phyloP scores from a whole-genome alignment of 163 green algal species.

The Scenedesmus sp. region DNA sequence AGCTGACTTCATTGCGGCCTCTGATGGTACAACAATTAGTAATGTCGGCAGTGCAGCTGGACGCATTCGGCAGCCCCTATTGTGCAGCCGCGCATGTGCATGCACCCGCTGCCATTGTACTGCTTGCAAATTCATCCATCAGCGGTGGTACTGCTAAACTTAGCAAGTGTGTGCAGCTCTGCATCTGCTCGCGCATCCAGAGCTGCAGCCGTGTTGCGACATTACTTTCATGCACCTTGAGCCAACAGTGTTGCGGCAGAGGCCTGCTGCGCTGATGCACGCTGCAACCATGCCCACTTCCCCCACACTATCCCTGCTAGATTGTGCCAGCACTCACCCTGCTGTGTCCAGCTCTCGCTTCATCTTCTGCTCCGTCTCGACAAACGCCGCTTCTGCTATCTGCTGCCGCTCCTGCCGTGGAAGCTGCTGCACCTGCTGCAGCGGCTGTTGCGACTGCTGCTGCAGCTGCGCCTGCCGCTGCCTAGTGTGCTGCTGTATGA shows the following conservation, averaged over 20 bases:
- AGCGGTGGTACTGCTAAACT: too few species aligned
- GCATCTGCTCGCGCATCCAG: background rate
- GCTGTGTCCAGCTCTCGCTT: constrained; percentile 17
- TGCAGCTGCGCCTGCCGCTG: constrained; percentile 5
- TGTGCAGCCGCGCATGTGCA: too few species aligned
- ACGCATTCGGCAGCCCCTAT: too few species aligned
- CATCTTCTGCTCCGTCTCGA: constrained; percentile 2
- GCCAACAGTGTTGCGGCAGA: background rate
- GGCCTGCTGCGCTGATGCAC: background rate
- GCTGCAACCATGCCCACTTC: background rate
- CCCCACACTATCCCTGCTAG: background rate
- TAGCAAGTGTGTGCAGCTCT: too few species aligned
- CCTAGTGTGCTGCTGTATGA: background rate
- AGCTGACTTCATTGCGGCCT: too few species aligned
- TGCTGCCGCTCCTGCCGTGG: background rate
- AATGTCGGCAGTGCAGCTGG: too few species aligned
- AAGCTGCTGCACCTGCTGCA: background rate
- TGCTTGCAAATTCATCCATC: too few species aligned
- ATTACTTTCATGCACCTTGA: background rate
- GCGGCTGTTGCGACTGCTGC: constrained; percentile 1
- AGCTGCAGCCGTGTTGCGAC: background rate
- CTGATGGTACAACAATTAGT: too few species aligned
- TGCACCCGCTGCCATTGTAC: too few species aligned
- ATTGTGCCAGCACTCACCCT: background rate
- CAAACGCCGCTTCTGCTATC: constrained; percentile 24